A percentile compares a stretch with the other conserved stretches of the same genome.
Conservation (phyloP, 805 yeast genomes). For the Metschnikowia drakensbergensis region DNA sequence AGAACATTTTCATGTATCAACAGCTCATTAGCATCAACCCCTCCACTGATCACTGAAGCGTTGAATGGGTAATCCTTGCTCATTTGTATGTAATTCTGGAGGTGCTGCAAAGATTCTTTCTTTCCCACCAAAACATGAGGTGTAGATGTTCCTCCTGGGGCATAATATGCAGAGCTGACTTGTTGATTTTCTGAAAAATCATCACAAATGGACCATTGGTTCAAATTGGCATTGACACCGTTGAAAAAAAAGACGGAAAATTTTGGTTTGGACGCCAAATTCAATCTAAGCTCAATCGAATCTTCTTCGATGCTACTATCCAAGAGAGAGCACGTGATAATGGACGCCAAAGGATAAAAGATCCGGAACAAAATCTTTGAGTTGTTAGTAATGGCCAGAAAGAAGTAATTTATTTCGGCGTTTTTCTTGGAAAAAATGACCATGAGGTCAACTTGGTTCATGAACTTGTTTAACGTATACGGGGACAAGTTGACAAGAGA, state of each 20-base stretch:
- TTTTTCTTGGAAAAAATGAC: slow-evolving; percentile 69
- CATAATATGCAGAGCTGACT: slow-evolving; percentile 61
- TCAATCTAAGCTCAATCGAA: slow-evolving; percentile 46
- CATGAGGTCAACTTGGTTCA: slow-evolving; percentile 67
- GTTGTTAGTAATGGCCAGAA: slow-evolving; percentile 65
- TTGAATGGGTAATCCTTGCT: slow-evolving; percentile 5
- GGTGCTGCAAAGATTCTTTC: slow-evolving; percentile 45
- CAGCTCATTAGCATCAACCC: not conserved
- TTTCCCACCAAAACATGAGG: slow-evolving; percentile 70
- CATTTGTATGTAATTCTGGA: slow-evolving; percentile 50
- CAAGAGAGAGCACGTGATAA: slow-evolving; percentile 53
- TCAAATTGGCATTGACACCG: slow-evolving; percentile 48
- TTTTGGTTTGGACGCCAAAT: slow-evolving; percentile 60
- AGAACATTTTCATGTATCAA: not conserved
- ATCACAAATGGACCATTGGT: slow-evolving; percentile 78
- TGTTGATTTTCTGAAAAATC: slow-evolving; percentile 84
- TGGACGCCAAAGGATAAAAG: slow-evolving; percentile 63
- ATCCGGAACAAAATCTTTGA: slow-evolving; percentile 68
- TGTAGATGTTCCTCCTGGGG: slow-evolving; percentile 51
- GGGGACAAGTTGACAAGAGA: slow-evolving; percentile 65
- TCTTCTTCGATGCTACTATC: slow-evolving; percentile 43
- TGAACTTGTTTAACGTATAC: slow-evolving; percentile 54
- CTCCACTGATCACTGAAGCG: not conserved
- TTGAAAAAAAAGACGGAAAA: slow-evolving; percentile 73
- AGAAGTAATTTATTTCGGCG: slow-evolving; percentile 71